Evolutionary conservation across 1,139 yeast species (phyloP).

Genomic region (Candida tetrigidarum): DNA sequence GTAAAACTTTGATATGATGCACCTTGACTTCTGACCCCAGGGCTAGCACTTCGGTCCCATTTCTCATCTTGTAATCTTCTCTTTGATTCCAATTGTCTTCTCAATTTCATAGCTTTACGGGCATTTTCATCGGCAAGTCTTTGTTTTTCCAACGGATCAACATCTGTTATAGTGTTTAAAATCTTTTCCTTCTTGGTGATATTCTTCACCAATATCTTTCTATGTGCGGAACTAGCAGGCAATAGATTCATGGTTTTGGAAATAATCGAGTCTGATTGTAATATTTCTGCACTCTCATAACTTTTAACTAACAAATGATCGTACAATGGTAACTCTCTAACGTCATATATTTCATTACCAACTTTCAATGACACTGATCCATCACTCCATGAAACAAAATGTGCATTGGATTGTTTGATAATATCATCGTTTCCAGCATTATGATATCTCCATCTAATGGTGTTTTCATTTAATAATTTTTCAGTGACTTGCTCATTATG

Average conservation of each 20-base stretch:
- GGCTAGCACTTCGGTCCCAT: slow-evolving; percentile 34
- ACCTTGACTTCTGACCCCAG: slow-evolving; percentile 25
- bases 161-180: slow-evolving; percentile 67
- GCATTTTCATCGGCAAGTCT: slow-evolving; percentile 82
- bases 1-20: slow-evolving; percentile 47
- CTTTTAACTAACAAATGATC: slow-evolving; percentile 77
- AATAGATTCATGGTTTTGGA: slow-evolving; percentile 70
- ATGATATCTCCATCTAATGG: slow-evolving; percentile 92
- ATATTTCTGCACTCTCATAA: slow-evolving; percentile 71
- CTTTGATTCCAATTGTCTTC: slow-evolving; percentile 65
- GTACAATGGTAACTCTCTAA: slow-evolving; percentile 63
- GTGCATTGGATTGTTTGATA: slow-evolving; percentile 85
- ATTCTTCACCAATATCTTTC: slow-evolving; percentile 74
- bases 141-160: slow-evolving; percentile 87
- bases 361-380: slow-evolving; percentile 85
- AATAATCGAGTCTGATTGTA: slow-evolving; percentile 57
- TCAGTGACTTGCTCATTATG: slow-evolving; percentile 52
- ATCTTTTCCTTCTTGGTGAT: slow-evolving; percentile 66
- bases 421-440: slow-evolving; percentile 64
- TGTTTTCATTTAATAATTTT: slow-evolving; percentile 72
- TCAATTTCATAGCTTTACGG: slow-evolving; percentile 67
- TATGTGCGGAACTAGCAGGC: slow-evolving; percentile 88
- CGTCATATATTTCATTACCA: slow-evolving; percentile 88
- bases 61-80: slow-evolving; percentile 52
- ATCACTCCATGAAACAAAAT: slow-evolving; percentile 92